Conservation (phyloP, 495 filamentous ascomycete species). For the Polyplosphaeria fusca region DNA sequence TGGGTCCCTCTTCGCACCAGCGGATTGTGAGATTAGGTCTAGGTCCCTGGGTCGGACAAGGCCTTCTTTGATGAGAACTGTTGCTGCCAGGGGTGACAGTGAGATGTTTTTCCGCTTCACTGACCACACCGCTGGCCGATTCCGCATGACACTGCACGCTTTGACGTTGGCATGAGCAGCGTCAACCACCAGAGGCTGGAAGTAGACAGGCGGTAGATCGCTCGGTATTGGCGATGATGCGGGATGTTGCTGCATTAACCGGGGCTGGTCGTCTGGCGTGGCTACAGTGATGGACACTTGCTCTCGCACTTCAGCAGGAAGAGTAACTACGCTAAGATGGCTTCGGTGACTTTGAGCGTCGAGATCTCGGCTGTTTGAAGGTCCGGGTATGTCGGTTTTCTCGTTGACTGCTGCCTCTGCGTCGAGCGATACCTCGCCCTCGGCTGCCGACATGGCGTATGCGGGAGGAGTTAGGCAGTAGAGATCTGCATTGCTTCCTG, state of each 20-base stretch:
- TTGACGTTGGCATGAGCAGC: constrained; percentile 2
- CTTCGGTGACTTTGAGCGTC: background rate
- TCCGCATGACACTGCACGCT: constrained; percentile 17
- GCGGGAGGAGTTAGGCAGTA: constrained; percentile 11
- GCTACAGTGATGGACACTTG: too few species aligned
- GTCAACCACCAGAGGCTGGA: background rate
- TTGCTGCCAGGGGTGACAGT: constrained; percentile 41
- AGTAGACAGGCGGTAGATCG: constrained; percentile 5
- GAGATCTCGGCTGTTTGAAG: background rate
- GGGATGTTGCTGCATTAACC: background rate
- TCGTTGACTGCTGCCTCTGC: background rate
- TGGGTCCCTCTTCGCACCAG: constrained; percentile 40
- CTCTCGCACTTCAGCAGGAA: background rate
- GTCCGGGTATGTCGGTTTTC: background rate
- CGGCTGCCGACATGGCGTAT: constrained; percentile 5
- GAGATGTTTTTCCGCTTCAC: constrained; percentile 36
- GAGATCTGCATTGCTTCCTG: constrained; percentile 8
- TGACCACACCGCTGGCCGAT: constrained; percentile 38
- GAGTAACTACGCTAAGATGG: background rate
- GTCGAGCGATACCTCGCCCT: constrained; percentile 5
- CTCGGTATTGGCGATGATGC: background rate
- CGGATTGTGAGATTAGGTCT: constrained; percentile 30
- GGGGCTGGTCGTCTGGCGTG: background rate
- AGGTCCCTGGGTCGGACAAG: constrained; percentile 39
- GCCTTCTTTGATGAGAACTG: constrained; percentile 37